These are phyloP conservation scores for Phytophthora fragariae DNA, from an alignment of 352 stramenopile genomes.

Conservation along the genomic window DNA sequence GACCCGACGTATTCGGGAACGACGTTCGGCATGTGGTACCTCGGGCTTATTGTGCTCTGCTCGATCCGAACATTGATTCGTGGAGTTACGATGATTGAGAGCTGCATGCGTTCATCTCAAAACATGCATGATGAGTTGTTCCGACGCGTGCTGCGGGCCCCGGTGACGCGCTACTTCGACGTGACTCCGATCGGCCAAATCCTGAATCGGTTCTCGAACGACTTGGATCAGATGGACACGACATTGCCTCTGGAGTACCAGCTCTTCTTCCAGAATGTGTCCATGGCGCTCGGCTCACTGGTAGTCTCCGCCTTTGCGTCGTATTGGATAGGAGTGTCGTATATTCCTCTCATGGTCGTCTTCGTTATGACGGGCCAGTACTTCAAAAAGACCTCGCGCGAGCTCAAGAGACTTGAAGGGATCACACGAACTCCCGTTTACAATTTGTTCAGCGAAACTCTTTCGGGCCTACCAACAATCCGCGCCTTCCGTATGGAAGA, in stretches of 20 bases:
- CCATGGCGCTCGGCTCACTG: constrained; percentile 38
- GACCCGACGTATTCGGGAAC: constrained; percentile 44
- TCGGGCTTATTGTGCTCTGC: constrained; percentile 43
- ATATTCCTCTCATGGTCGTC: constrained; percentile 58
- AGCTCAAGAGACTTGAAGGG: constrained; percentile 95
- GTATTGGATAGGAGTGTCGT: constrained; percentile 43
- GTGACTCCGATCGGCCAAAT: too few species aligned
- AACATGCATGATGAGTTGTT: constrained; percentile 52
- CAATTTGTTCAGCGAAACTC: constrained; percentile 91
- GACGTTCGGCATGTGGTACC: constrained; percentile 44
- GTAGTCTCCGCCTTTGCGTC: constrained; percentile 37
- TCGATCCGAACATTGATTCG: constrained; percentile 34
- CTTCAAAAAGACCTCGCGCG: constrained; percentile 79
- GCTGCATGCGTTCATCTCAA: constrained; percentile 40
- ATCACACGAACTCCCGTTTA: constrained; percentile 90
- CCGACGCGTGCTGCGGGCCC: constrained; percentile 48
- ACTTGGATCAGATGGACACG: constrained; percentile 57
- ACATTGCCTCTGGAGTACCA: constrained; percentile 48
- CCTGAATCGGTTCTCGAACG: constrained; percentile 59
- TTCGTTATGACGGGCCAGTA: constrained; percentile 76
- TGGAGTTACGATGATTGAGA: constrained; percentile 44
- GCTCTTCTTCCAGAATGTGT: constrained; percentile 42
- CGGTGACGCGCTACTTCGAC: constrained; percentile 35
- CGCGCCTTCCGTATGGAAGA: constrained; percentile 66
- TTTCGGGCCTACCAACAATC: constrained; percentile 93